Evolutionary conservation across 306 rosid genomes (phyloP).

Genomic region (Benincasa hispida): DNA sequence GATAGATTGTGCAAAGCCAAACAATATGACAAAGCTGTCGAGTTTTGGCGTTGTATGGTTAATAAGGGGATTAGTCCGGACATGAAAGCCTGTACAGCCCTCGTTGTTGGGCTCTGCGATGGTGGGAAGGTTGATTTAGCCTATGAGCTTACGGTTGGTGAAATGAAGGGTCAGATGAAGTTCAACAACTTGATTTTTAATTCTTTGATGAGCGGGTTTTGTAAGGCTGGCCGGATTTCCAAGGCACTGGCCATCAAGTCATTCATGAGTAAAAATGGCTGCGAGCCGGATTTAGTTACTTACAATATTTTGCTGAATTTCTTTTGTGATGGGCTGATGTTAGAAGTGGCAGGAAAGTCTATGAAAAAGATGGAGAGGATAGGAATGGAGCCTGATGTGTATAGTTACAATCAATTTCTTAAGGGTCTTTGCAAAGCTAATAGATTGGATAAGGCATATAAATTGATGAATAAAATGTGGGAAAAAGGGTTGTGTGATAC

Average conservation of each 20-base stretch:
- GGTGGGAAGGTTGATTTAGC: slow-evolving; percentile 81
- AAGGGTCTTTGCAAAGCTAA: slow-evolving; percentile 61
- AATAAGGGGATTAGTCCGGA: slow-evolving; percentile 47
- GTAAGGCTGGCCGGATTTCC: slow-evolving; percentile 46
- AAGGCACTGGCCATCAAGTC: slow-evolving; percentile 56
- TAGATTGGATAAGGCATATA: slow-evolving; percentile 55
- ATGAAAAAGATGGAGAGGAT: slow-evolving; percentile 55
- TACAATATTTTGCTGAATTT: slow-evolving; percentile 71
- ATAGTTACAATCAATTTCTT: slow-evolving; percentile 68
- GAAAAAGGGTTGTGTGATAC: slow-evolving; percentile 48
- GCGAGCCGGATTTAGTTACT: slow-evolving; percentile 72
- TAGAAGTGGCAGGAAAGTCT: slow-evolving; percentile 49
- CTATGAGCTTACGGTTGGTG: slow-evolving; percentile 57
- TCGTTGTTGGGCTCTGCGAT: slow-evolving; percentile 67
- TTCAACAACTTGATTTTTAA: slow-evolving; percentile 48
- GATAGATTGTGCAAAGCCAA: slow-evolving; percentile 54
- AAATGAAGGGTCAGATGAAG: slow-evolving; percentile 36
- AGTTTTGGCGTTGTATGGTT: slow-evolving; percentile 47
- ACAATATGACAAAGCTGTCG: slow-evolving; percentile 33
- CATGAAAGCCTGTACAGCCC: slow-evolving; percentile 42
- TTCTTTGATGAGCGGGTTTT: slow-evolving; percentile 68
- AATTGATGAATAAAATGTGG: slow-evolving; percentile 47
- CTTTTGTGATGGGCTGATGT: slow-evolving; percentile 58
- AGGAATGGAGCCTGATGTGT: slow-evolving; percentile 59
- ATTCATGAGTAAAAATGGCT: slow-evolving; percentile 60